phyloP scores from a whole-genome alignment of 768 basidiomycete species.

The Hemileccinum impolitum region DNA sequence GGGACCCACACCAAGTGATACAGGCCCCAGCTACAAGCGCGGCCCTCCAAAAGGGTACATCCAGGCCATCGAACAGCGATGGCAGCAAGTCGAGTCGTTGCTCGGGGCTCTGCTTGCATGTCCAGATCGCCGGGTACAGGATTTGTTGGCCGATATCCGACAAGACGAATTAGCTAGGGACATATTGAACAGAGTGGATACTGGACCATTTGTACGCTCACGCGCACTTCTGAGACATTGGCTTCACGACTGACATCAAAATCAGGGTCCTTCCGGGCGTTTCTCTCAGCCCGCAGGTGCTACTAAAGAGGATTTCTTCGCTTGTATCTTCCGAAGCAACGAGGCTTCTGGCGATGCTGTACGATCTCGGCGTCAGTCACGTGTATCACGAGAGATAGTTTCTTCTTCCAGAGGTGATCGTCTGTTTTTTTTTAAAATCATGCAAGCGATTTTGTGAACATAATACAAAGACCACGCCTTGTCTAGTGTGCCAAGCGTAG shows the following conservation, averaged over 20 bases:
- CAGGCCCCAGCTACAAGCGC: conserved; percentile 77
- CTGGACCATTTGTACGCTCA: conserved; percentile 68
- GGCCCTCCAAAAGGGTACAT: conserved; percentile 91
- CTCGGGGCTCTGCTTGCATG: conserved; percentile 78
- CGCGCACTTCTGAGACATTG: not conserved
- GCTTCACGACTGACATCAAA: conserved; percentile 5
- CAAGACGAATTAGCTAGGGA: conserved; percentile 75
- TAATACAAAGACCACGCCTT: conserved; percentile 47
- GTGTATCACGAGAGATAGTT: conserved; percentile 76
- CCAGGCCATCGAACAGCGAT: conserved; percentile 86
- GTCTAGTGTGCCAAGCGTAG: conserved; percentile 62
- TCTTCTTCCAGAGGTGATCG: conserved; percentile 59
- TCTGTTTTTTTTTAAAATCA: not conserved
- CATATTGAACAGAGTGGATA: conserved; percentile 72
- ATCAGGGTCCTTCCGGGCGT: conserved; percentile 67
- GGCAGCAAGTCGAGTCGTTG: conserved; percentile 92
- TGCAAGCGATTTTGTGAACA: conserved; percentile 3
- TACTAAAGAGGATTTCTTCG: conserved; percentile 77
- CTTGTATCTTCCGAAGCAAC: conserved; percentile 63
- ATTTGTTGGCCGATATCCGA: conserved; percentile 57
- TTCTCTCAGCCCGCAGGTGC: conserved; percentile 55
- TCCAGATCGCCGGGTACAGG: conserved; percentile 60
- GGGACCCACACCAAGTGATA: conserved; percentile 1
- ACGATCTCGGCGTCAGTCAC: conserved; percentile 67
- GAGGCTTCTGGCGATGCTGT: conserved; percentile 52